Base-by-base conservation (phyloP, 495 filamentous ascomycete genomes). In the Letharia columbiana region DNA sequence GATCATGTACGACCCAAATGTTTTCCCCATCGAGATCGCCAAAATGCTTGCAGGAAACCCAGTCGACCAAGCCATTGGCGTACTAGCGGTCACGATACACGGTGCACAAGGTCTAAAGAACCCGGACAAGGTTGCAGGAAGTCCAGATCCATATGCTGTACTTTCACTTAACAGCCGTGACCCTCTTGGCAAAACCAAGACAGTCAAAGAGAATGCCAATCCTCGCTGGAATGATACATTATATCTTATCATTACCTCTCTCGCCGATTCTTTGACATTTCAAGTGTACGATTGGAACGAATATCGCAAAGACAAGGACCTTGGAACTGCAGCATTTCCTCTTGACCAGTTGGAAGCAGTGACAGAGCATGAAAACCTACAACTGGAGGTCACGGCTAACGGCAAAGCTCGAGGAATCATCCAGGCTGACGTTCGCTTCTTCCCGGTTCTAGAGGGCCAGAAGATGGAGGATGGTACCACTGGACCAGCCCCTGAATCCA, bases 1-100 rank as follows among this genome's bases (percentile, higher is more conserved):
- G 15, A 98, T 99, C 87, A 93, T 98, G 88, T 98, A 98, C 71
- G 88, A 86, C 59, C 94, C 94, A 11, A 96, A 98, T 71, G 92
- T 96, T 41, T 99, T 98, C 83, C 96, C 94, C 28, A 91, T 99
- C 69, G 95, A 99, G 72, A 90, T 99, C 63, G 94, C 94, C 63
- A 98, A 99, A 81, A 92, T 99, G 90, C 83, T 99, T 63, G 89
- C 93, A n/a, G 94, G 94, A 66, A 91, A 88, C 61, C 85, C 95
- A 0, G 87, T 98, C 59, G 95, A 99, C 75, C 90, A 94, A 76
- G 93, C 94, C 20, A 95, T 99, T 72, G 94, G 94, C 73, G 91
- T 98, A 33, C 74, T 98, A 60, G 92, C 91, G 20, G 81, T 99
- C 66, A 97, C 92, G 28, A 81, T 99, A 57, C 90, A 98, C 73